Conservation (phyloP, 306 rosid genomes). For the Prunus salicina region DNA sequence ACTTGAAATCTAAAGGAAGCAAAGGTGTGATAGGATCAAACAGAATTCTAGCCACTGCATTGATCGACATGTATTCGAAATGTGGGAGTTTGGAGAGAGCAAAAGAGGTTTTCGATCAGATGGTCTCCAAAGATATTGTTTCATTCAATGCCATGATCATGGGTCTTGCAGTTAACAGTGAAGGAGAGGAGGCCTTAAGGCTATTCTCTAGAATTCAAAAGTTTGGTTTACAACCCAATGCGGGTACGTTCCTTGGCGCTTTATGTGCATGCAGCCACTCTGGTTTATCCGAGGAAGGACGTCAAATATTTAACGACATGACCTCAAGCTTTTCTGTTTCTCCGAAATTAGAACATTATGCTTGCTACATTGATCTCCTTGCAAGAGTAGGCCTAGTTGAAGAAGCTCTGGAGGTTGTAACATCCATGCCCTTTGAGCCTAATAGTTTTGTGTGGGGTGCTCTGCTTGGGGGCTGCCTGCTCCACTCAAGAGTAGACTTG, state of each 20-base stretch:
- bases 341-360: slow-evolving; percentile 52
- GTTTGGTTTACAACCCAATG: slow-evolving; percentile 45
- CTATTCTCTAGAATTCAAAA: slow-evolving; percentile 47
- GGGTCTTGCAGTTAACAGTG: slow-evolving; percentile 63
- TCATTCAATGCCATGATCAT: slow-evolving; percentile 62
- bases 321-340: slow-evolving; percentile 16
- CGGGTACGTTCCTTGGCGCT: slow-evolving; percentile 51
- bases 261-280: slow-evolving; percentile 64
- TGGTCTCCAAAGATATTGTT: slow-evolving; percentile 52
- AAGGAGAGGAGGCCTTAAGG: slow-evolving; percentile 52
- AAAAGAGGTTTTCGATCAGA: slow-evolving; percentile 52
- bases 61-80: slow-evolving; percentile 67
- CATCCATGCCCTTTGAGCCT: slow-evolving; percentile 54
- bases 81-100: slow-evolving; percentile 57
- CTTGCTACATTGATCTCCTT: slow-evolving; percentile 66
- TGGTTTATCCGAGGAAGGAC: slow-evolving; percentile 48
- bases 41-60: slow-evolving; percentile 56
- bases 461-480: slow-evolving; percentile 55
- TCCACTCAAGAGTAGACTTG: slow-evolving; percentile 53
- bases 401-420: slow-evolving; percentile 49
- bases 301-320: slow-evolving; percentile 39
- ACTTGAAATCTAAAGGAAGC: slow-evolving; percentile 39
- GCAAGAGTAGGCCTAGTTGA: slow-evolving; percentile 51
- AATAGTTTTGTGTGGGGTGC: slow-evolving; percentile 67
- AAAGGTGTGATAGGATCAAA: slow-evolving; percentile 43